phyloP scores from a whole-genome alignment of 1,139 yeast species.

The Debaryomyces coudertii region DNA sequence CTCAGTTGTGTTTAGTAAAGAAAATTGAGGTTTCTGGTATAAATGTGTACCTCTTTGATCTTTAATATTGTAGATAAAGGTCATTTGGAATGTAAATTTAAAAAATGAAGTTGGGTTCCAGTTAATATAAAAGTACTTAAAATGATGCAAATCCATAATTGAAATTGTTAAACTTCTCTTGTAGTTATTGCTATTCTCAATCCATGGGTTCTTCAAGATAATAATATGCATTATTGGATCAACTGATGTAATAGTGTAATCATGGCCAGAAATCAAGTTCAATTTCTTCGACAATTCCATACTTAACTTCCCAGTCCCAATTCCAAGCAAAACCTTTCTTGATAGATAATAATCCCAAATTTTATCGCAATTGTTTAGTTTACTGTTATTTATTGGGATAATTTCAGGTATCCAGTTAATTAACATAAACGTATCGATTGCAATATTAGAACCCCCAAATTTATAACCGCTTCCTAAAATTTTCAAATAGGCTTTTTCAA shows the following conservation, averaged over 20 bases:
- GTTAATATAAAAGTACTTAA: constrained; percentile 63
- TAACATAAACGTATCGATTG: constrained; percentile 67
- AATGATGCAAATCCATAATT: constrained; percentile 30
- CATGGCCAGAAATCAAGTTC: constrained; percentile 64
- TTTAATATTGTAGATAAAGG: constrained; percentile 37
- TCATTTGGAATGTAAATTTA: constrained; percentile 25
- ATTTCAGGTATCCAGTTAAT: constrained; percentile 81
- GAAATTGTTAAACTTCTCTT: constrained; percentile 32
- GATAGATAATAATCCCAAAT: constrained; percentile 41
- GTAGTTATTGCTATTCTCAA: constrained; percentile 18
- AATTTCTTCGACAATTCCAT: constrained; percentile 36
- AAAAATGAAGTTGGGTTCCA: constrained; percentile 57
- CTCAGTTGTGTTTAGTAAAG: constrained; percentile 38
- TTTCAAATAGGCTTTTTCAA: constrained; percentile 77
- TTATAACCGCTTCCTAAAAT: constrained; percentile 62
- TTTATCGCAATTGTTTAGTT: constrained; percentile 24
- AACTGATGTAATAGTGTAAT: constrained; percentile 52
- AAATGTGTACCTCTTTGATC: constrained; percentile 18
- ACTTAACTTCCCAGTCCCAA: constrained; percentile 66
- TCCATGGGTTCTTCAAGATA: constrained; percentile 60
- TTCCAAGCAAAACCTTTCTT: constrained; percentile 53
- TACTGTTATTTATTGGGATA: constrained; percentile 35
- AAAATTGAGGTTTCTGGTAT: constrained; percentile 52
- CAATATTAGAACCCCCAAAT: constrained; percentile 78
- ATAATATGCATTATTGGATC: constrained; percentile 12